Conservation (phyloP, 2,329 filamentous ascomycete species). For the Aspergillus vadensis region DNA sequence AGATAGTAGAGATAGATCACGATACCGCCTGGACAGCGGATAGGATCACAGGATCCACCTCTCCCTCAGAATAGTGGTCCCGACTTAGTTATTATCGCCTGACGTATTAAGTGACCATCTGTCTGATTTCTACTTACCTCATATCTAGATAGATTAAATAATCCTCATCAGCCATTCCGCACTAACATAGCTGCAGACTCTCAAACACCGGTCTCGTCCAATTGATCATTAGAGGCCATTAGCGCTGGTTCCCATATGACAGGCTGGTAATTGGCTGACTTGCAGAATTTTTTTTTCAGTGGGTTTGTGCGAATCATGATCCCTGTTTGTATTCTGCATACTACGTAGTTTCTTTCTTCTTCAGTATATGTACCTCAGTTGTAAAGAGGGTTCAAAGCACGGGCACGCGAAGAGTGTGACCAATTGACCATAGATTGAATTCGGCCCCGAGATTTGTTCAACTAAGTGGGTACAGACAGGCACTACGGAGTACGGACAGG, state of each 20-base stretch:
- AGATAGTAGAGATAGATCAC: no score
- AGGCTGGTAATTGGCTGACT: neutral
- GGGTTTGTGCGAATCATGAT: no score
- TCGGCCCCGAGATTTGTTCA: neutral
- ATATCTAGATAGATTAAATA: no score
- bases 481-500: no score
- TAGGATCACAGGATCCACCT: no score
- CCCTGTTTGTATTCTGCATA: neutral
- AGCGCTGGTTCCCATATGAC: neutral
- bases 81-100: no score
- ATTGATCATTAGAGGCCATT: neutral
- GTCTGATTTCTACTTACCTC: no score
- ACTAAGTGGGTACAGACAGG: neutral
- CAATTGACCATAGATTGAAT: neutral
- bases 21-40: no score
- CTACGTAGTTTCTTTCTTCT: neutral
- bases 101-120: no score
- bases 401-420: neutral
- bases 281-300: neutral
- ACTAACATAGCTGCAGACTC: neutral
- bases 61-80: no score
- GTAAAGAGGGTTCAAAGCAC: neutral
- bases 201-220: neutral
- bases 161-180: neutral
- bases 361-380: neutral